These are phyloP conservation scores for Xerocomus tenax DNA, from an alignment of 1,284 basidiomycete genomes.

Conservation along the genomic window DNA sequence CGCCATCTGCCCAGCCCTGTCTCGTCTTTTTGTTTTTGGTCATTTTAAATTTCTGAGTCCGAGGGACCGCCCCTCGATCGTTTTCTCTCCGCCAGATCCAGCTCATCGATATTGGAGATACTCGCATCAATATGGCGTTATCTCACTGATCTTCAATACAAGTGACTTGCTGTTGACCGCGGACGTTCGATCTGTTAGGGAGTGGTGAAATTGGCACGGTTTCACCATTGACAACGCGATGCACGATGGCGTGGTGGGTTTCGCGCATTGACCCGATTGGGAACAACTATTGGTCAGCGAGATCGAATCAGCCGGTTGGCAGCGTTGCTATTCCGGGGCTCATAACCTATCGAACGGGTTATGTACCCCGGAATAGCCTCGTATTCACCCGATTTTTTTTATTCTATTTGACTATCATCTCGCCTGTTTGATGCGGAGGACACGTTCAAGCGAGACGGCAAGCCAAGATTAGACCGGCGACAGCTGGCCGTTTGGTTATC, in stretches of 20 bases:
- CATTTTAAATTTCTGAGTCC: neutral
- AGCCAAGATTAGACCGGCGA: neutral
- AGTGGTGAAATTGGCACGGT: neutral
- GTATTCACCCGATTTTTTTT: constrained; percentile 10
- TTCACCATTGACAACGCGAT: neutral
- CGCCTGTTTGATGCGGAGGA: neutral
- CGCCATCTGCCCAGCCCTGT: neutral
- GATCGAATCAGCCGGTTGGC: constrained; percentile 15
- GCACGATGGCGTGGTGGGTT: constrained; percentile 12
- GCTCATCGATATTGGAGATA: neutral
- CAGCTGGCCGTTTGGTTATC: constrained; percentile 5
- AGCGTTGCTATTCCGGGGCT: constrained; percentile 20
- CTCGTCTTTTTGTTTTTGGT: neutral
- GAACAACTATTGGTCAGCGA: neutral
- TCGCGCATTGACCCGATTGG: neutral
- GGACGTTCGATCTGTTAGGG: neutral
- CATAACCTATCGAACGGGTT: constrained; percentile 21
- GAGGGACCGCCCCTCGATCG: constrained; percentile 14
- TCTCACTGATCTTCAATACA: constrained; percentile 8
- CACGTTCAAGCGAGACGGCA: neutral
- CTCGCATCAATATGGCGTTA: neutral
- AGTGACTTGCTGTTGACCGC: neutral
- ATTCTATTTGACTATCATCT: constrained; percentile 3
- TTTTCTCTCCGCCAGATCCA: neutral
- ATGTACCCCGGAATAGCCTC: constrained; percentile 18